Base-by-base conservation (phyloP, 192 early-diverging fungal species). In the Backusella parvicylindrica region DNA sequence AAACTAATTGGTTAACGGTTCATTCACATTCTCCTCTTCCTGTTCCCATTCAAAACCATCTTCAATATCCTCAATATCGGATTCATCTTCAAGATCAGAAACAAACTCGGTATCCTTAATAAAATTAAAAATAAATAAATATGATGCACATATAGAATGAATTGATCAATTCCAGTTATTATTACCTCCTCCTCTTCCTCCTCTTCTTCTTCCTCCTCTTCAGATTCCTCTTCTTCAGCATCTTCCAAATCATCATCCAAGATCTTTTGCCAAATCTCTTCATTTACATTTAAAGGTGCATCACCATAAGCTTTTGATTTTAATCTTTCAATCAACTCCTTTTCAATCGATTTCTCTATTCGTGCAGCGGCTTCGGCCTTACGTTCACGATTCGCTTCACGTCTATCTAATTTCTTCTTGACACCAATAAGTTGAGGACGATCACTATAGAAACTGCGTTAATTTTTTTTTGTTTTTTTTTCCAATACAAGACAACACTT, bases 301-400 rank as follows among this genome's bases (percentile, higher is more conserved):
- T 99, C 97, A 50, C 94, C 97, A 82, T 99, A 99, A 1, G 97
- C 94, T 82, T 96, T 96, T 84, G 84, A 92, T 88, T 91, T 93
- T 70, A 99, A 85, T 49, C 97, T 86, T 71, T 95, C 92, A 76
- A 99, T 84, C 72, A 99, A 86, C 84, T 99, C 97, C 85, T 97
- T 97, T 77, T 98, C 97, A 77, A 99, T 98, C 2, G 91, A 87
- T 81, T 92, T 89, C 64, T 98, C 95, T 70, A 99, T 84, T 68
- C 93, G 86, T 16, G 97, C 97, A 0, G 96, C 97, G 1, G 90
- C 89, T 79, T 97, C 94, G 4, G 97, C 97, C 78, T 95, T 93
- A 64, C 87, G 84, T 84, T 99, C 97, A 50, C 96, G 85, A 38
- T 88, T 87, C 68, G 88, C 82, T 77, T 98, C 96, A 65, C 97